Evolutionary conservation across 352 stramenopile species (phyloP).

Genomic region (Phytopythium litorale): DNA sequence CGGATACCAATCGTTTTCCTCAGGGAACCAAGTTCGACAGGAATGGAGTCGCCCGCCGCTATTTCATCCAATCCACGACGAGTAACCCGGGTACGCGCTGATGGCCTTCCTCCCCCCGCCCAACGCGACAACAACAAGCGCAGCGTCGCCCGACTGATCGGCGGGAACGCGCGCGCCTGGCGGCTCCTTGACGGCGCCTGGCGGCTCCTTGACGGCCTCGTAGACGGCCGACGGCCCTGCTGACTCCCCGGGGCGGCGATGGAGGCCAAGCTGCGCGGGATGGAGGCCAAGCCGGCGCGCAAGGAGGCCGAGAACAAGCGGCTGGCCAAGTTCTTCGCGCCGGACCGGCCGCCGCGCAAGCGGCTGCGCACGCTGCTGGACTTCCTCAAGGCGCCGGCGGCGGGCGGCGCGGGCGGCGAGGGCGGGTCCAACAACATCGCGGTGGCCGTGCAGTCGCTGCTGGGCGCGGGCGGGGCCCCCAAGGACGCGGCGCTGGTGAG

Average conservation of each 20-base stretch:
- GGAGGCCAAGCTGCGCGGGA: conserved; percentile 36
- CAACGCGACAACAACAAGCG: too few relatives aligned
- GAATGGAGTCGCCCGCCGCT: too few relatives aligned
- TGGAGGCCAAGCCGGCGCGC: conserved; percentile 31
- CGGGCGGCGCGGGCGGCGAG: conserved; percentile 20
- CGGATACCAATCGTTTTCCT: too few relatives aligned
- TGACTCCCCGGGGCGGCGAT: conserved; percentile 6
- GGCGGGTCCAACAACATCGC: conserved; percentile 51
- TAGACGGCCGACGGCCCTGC: neutral
- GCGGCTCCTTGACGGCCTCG: neutral
- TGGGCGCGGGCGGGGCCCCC: conserved; percentile 28
- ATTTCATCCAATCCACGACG: too few relatives aligned
- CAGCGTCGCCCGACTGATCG: too few relatives aligned
- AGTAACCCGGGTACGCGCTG: too few relatives aligned
- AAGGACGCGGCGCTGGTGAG: conserved; percentile 36
- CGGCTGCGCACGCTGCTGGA: conserved; percentile 79
- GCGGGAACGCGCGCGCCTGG: too few relatives aligned
- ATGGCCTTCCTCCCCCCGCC: too few relatives aligned
- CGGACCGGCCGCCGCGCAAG: conserved; percentile 80
- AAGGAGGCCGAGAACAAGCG: conserved; percentile 51
- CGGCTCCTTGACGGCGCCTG: too few relatives aligned
- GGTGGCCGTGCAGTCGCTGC: conserved; percentile 62
- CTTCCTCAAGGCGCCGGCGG: conserved; percentile 67
- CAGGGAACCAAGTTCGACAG: too few relatives aligned
- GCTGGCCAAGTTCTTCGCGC: conserved; percentile 83